phyloP scores from a whole-genome alignment of 192 early-diverging fungal genomes.

The Podila horticola region DNA sequence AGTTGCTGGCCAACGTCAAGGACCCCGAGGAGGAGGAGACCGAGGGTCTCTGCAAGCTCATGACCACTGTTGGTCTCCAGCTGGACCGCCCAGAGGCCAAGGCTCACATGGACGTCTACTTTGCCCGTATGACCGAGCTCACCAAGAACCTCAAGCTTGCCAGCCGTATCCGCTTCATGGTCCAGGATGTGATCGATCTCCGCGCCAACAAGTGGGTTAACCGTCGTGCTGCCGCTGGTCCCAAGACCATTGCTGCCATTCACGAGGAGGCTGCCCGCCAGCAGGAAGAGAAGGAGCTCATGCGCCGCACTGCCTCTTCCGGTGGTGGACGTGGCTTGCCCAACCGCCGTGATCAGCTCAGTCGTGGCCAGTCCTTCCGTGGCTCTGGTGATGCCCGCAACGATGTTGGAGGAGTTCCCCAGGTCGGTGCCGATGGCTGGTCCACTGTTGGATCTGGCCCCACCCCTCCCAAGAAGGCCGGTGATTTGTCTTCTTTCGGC shows the following conservation, averaged over 20 bases:
- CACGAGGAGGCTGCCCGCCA: constrained; percentile 79
- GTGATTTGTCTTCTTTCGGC: constrained; percentile 83
- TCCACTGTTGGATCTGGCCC: constrained; percentile 64
- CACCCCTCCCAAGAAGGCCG: constrained; percentile 63
- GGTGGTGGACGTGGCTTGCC: constrained; percentile 71
- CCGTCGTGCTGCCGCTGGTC: constrained; percentile 70
- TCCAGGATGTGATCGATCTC: constrained; percentile 89
- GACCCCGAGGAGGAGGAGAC: constrained; percentile 95
- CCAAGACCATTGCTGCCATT: constrained; percentile 94
- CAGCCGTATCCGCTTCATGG: constrained; percentile 94
- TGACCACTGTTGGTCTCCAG: constrained; percentile 88
- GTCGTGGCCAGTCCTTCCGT: constrained; percentile 68
- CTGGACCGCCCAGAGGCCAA: constrained; percentile 67
- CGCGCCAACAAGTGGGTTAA: constrained; percentile 82
- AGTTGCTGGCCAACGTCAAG: constrained; percentile 76
- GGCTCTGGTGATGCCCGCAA: constrained; percentile 52
- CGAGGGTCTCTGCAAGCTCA: constrained; percentile 92
- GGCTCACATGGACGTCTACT: constrained; percentile 85
- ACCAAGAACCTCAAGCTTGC: constrained; percentile 71
- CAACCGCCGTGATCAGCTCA: constrained; percentile 69
- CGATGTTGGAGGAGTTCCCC: constrained; percentile 47
- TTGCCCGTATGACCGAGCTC: constrained; percentile 83
- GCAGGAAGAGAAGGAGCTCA: constrained; percentile 78
- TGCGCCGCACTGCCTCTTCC: constrained; percentile 74
- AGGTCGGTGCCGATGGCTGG: constrained; percentile 75